phyloP scores from a whole-genome alignment of 2,329 filamentous ascomycete genomes.

The Ophiostoma piceae region DNA sequence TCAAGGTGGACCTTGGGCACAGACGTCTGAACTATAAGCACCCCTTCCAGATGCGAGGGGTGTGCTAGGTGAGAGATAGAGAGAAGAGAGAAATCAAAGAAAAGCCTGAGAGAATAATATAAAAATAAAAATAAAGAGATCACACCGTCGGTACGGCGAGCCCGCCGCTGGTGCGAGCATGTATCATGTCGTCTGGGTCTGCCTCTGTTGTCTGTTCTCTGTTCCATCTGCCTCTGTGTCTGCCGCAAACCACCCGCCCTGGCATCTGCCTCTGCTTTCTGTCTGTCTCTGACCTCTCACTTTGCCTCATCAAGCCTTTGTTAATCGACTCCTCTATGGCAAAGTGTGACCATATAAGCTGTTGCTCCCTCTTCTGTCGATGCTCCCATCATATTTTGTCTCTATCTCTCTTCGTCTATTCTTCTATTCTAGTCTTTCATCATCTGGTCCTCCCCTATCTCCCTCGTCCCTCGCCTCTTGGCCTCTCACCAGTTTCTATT shows the following conservation, averaged over 20 bases:
- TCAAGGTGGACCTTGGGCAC: constrained; percentile 20
- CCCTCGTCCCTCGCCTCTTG: not conserved
- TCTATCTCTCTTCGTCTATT: not conserved
- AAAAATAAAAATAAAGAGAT: not conserved
- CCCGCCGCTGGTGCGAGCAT: constrained; percentile 22
- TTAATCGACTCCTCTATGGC: not conserved
- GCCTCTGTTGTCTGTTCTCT: not conserved
- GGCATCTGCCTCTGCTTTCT: not conserved
- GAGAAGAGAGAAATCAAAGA: not conserved
- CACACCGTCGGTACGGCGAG: constrained; percentile 17
- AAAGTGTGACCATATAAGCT: constrained; percentile 22
- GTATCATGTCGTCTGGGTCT: constrained; percentile 14
- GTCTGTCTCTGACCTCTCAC: not conserved
- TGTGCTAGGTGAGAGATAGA: not conserved
- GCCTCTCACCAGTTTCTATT: not conserved
- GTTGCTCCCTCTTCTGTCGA: constrained; percentile 14
- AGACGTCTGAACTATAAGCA: constrained; percentile 15
- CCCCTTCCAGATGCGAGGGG: constrained; percentile 9
- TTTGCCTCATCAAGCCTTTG: not conserved
- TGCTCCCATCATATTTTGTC: not conserved
- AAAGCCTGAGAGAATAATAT: not conserved
- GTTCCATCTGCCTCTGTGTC: not conserved
- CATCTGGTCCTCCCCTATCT: not conserved
- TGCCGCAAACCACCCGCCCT: not conserved
- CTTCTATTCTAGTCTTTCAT: not conserved